Base-by-base conservation (phyloP, 2,329 filamentous ascomycete genomes). In the Fusarium pseudocircinatum region DNA sequence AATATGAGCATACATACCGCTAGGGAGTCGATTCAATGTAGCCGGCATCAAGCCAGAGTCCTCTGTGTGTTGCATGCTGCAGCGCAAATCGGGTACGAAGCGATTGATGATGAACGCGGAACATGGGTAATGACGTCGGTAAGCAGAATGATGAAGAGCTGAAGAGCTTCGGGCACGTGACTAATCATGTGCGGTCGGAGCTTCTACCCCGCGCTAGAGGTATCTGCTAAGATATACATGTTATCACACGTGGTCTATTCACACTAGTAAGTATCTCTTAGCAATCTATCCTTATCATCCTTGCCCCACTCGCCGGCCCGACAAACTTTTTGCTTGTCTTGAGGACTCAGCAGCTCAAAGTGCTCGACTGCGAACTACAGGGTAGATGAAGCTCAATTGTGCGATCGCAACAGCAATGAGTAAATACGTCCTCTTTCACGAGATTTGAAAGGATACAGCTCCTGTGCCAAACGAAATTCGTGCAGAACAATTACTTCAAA, bases 391-490 rank as follows among this genome's bases (percentile, higher is more conserved):
- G 20, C 4, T n/a, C 20, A 49, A n/a, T 32, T 32, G 6, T 49
- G 28, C 28, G 22, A 32, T n/a, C 10, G 13, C 5, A 32, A 5
- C 14, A 49, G 14, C 28, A 18, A 30, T n/a, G 22, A 49, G 28
- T 18, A 49, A 24, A 32, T 28, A 49, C 5, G 14, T n/a, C 30
- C 26, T 16, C 6, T 5, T 9, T 32, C 4, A 15, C 28, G 22
- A 9, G 10, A 32, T 49, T 5, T 6, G 6, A 20, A 32, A 15
- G 7, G 14, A 12, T 3, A 1, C 30, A 16, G 1, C 18, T 32
- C 20, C 20, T n/a, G 2, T n/a, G 3, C 9, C 0, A n/a, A 3
- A 11, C 1, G 28, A 32, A 32, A 0, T 3, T n/a, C 6, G 1
- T 6, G 10, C 11, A 16, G 14, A 34, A 7, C 2, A 34, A 16